Percentiles rank a stretch among this genome's conserved stretches.
Evolutionary conservation across 2,329 filamentous ascomycete genomes (phyloP).

Genomic region (Niveomyces coronatus): DNA sequence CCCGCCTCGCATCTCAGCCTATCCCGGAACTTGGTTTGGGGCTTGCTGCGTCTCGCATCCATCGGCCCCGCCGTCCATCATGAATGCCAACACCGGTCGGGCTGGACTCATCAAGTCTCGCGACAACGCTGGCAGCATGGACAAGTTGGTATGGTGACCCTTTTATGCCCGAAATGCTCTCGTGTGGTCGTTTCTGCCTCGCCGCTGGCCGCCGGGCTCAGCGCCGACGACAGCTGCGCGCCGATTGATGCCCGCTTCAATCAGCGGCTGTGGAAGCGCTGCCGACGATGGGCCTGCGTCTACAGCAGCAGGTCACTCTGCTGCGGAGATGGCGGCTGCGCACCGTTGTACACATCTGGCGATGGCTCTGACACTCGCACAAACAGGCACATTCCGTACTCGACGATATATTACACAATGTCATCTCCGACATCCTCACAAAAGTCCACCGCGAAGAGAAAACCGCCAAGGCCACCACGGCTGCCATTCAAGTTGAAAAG

Average conservation of each 20-base stretch:
- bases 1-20: constrained; percentile 7
- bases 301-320: too few relatives aligned
- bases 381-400: constrained; percentile 53
- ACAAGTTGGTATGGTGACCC: constrained; percentile 52
- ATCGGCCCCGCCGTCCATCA: constrained; percentile 15
- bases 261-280: too few relatives aligned
- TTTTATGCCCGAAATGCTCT: too few relatives aligned
- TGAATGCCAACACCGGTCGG: constrained; percentile 39
- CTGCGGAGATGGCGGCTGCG: too few relatives aligned
- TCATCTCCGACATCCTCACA: constrained; percentile 64
- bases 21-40: constrained; percentile 1
- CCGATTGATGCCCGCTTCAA: too few relatives aligned
- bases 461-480: constrained; percentile 55
- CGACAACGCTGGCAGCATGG: constrained; percentile 42
- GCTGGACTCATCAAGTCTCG: constrained; percentile 46
- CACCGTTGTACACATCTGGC: constrained; percentile 1
- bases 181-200: too few relatives aligned
- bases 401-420: constrained; percentile 66
- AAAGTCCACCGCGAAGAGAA: constrained; percentile 73
- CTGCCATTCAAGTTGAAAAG: constrained; percentile 55
- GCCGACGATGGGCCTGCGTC: too few relatives aligned
- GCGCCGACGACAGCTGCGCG: too few relatives aligned
- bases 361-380: constrained; percentile 4
- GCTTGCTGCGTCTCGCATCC: constrained; percentile 4
- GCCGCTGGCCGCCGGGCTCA: too few relatives aligned